Base-by-base conservation (phyloP, 345 rosid species). In the Populus simonii region DNA sequence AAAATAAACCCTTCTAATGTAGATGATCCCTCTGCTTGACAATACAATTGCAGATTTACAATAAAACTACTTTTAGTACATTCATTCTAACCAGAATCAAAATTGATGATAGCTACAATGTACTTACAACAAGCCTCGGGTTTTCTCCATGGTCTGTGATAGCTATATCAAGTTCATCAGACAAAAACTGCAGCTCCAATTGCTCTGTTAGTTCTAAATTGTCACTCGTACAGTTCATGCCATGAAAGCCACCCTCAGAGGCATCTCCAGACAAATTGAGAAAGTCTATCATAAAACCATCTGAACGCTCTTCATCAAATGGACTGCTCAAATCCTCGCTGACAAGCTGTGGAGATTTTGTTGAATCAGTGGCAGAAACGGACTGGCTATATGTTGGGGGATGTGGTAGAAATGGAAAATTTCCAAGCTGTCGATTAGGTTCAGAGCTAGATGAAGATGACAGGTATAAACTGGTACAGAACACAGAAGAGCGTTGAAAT, bases 381-480 rank as follows among this genome's bases (percentile, higher is more conserved):
- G 92, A 84, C 66, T 84, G 93, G 72, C 74, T 84, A 68, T 76
- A 71, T 72, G 89, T 22, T 6, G 90, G 79, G 57, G 94, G 94
- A 76, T 86, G 89, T 8, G 97, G 97, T 78, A 94, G 94, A 83
- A 94, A 92, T 27, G 97, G 98, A 68, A 92, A 87, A 85, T 90
- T 91, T 72, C 92, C 88, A 23, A 89, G 84, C 74, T 86, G 92
- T 63, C 76, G 76, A 63, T 80, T 88, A 71, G 90, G 75, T 85
- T 89, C 93, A 33, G 94, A 85, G 78, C 83, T 79, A 23, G 92
- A 89, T 22, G 98, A 91, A 13, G 98, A 92, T 70, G 98, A 92
- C 57, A 78, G 77, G 85, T 90, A 89, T 75, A 94, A 89, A 83
- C 82, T 88, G 49, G 98, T 92, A 70, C 98, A 94, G 86, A 92